Conservation (phyloP, 2,329 filamentous ascomycete species). For the Phaeoacremonium minimum region DNA sequence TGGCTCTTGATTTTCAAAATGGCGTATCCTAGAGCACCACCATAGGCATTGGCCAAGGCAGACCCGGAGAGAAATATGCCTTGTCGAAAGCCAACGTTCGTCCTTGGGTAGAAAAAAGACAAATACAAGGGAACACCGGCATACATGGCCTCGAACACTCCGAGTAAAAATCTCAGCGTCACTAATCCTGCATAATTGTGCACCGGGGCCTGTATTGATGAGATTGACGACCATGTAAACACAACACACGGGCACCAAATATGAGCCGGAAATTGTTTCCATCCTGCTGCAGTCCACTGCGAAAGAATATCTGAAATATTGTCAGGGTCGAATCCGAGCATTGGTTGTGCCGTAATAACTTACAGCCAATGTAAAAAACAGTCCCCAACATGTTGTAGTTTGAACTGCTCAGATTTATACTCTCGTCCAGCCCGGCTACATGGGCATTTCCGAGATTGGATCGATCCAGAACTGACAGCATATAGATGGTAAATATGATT, state of each 20-base stretch:
- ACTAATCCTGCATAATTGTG: slow-evolving; percentile 31
- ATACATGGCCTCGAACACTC: slow-evolving; percentile 32
- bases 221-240: slow-evolving; percentile 35
- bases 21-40: slow-evolving; percentile 30
- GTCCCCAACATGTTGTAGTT: slow-evolving; percentile 21
- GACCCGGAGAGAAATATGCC: slow-evolving; percentile 47
- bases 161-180: slow-evolving; percentile 35
- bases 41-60: slow-evolving; percentile 31
- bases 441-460: slow-evolving; percentile 21
- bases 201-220: slow-evolving; percentile 32
- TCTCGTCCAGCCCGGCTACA: slow-evolving; percentile 21
- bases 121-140: slow-evolving; percentile 34
- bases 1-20: slow-evolving; percentile 22
- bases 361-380: slow-evolving; percentile 15
- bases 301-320: slow-evolving; percentile 9
- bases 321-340: slow-evolving; percentile 2
- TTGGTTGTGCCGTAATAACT: neutral
- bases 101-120: slow-evolving; percentile 55
- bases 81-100: slow-evolving; percentile 50
- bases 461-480: slow-evolving; percentile 24
- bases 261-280: slow-evolving; percentile 15
- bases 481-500: slow-evolving; percentile 19
- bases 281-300: slow-evolving; percentile 10
- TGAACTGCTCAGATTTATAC: slow-evolving; percentile 15
- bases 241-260: slow-evolving; percentile 37